Evolutionary conservation across 208 protist genomes (phyloP).

Genomic region (Leishmania martiniquensis): DNA sequence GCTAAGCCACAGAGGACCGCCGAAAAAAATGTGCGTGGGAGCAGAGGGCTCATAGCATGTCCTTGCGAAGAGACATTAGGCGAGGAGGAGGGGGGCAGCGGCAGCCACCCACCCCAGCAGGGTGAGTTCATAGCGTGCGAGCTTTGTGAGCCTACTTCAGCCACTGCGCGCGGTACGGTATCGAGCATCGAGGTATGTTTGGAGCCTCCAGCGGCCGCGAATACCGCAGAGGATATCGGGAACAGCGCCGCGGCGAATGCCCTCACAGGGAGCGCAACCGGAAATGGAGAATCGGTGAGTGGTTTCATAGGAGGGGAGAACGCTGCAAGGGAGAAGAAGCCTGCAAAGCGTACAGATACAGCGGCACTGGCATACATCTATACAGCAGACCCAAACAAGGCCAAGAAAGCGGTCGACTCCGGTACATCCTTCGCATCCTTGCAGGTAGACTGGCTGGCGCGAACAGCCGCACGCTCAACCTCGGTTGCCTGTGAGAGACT

Average conservation of each 20-base stretch:
- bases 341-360: neutral
- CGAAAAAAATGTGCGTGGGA: neutral
- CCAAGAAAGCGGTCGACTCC: conserved; percentile 32
- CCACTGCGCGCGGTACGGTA: neutral
- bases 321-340: neutral
- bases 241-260: neutral
- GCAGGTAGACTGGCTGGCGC: conserved; percentile 32
- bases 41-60: neutral
- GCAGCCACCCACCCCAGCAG: neutral
- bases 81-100: neutral
- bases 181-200: neutral
- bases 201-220: neutral
- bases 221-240: neutral
- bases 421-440: conserved; percentile 18
- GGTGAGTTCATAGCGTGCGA: neutral
- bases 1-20: neutral
- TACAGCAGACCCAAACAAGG: conserved; percentile 68
- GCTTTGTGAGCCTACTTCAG: too few species aligned
- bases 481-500: conserved; percentile 77
- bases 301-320: neutral
- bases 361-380: conserved; percentile 26
- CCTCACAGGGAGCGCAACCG: neutral
- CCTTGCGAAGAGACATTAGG: neutral
- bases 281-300: neutral
- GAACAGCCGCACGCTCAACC: conserved; percentile 74